These are phyloP conservation scores for Paraurostyla sp. DNA, from an alignment of 73 alveolate genomes.

Conservation along the genomic window DNA sequence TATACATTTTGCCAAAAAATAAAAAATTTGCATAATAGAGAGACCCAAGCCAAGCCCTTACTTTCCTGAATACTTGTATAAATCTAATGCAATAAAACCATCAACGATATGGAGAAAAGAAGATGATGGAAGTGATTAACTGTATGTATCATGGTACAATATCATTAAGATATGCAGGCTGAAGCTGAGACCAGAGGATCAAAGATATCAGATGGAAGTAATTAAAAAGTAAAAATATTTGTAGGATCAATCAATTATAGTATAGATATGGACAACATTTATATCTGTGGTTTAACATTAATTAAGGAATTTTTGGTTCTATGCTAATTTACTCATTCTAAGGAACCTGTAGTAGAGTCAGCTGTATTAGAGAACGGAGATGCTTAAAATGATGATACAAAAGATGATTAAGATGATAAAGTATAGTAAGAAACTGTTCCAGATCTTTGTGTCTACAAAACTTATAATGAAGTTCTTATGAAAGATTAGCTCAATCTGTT, in stretches of 20 bases:
- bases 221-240: neutral
- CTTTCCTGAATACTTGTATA: conserved; percentile 50
- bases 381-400: neutral
- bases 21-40: conserved; percentile 56
- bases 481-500: conserved; percentile 24
- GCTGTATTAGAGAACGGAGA: too few species aligned
- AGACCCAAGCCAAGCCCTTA: conserved; percentile 37
- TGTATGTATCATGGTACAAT: conserved; percentile 25
- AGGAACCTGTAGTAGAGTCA: neutral
- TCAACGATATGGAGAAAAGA: conserved; percentile 28
- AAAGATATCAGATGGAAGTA: conserved; percentile 36
- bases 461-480: conserved; percentile 19
- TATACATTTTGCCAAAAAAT: conserved; percentile 10
- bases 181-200: conserved; percentile 21
- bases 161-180: conserved; percentile 29
- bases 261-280: conserved; percentile 42
- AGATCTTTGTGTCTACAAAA: conserved; percentile 16
- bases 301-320: conserved; percentile 37
- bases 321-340: conserved; percentile 35
- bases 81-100: conserved; percentile 42
- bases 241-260: neutral
- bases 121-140: neutral
- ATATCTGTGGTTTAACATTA: conserved; percentile 12
- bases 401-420: neutral
- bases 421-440: neutral